Percentiles rank a stretch among this genome's conserved stretches.
phyloP scores from a whole-genome alignment of 768 basidiomycete species.

The Lentinula raphanica region DNA sequence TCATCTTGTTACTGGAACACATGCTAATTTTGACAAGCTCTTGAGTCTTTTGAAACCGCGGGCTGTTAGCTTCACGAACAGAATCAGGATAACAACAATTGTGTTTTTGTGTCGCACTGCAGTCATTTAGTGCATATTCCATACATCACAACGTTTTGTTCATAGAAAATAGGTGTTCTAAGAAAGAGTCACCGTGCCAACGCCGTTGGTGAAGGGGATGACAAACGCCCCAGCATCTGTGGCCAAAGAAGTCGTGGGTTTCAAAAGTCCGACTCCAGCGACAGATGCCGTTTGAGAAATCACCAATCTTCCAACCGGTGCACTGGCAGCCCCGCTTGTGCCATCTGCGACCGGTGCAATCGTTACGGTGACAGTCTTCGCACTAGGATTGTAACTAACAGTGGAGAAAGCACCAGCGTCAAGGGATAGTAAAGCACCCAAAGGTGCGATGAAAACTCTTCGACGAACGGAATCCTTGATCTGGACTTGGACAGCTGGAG shows the following conservation, averaged over 20 bases:
- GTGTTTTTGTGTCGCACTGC: no score
- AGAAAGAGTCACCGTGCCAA: not conserved
- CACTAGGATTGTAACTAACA: constrained; percentile 34
- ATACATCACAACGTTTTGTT: not conserved
- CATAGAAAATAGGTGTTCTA: not conserved
- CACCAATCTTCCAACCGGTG: constrained; percentile 40
- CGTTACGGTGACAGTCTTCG: constrained; percentile 33
- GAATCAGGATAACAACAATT: no score
- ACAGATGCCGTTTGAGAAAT: constrained; percentile 37
- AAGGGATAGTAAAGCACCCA: constrained; percentile 39
- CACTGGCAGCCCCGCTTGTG: constrained; percentile 35
- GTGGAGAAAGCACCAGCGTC: constrained; percentile 49
- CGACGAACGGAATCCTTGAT: constrained; percentile 44
- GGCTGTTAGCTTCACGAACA: no score
- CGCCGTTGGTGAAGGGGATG: constrained; percentile 36
- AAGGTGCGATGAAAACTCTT: constrained; percentile 46
- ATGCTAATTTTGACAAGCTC: no score
- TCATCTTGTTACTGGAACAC: no score
- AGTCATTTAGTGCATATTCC: no score
- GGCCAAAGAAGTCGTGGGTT: constrained; percentile 30
- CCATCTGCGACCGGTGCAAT: constrained; percentile 32
- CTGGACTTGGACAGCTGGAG: constrained; percentile 35
- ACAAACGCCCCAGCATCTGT: constrained; percentile 44
- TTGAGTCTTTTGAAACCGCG: no score
- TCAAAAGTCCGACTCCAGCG: constrained; percentile 34